These are phyloP conservation scores for Colletotrichum spaethianum DNA, from an alignment of 2,329 filamentous ascomycete species.

Conservation along the genomic window DNA sequence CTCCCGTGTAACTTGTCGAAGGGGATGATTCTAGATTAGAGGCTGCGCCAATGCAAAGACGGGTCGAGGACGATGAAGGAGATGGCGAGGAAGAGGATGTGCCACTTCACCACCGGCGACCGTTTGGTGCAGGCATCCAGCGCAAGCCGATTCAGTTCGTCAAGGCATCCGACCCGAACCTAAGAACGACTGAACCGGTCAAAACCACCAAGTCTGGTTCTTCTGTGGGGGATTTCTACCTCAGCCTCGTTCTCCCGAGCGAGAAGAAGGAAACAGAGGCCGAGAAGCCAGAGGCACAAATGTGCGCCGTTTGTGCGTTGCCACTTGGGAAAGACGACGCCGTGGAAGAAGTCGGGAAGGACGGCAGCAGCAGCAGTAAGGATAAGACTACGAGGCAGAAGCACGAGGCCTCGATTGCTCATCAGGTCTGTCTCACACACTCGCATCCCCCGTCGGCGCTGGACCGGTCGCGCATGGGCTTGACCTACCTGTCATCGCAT, in stretches of 20 bases:
- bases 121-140: constrained; percentile 71
- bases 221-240: constrained; percentile 72
- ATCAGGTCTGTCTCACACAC: constrained; percentile 79
- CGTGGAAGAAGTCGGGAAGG: constrained; percentile 10
- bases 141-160: constrained; percentile 70
- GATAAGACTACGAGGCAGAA: constrained; percentile 41
- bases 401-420: constrained; percentile 76
- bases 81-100: constrained; percentile 60
- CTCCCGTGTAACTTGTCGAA: too few relatives aligned
- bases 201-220: constrained; percentile 45
- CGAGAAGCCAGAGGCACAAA: constrained; percentile 10
- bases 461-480: constrained; percentile 78
- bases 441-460: constrained; percentile 81
- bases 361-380: constrained; percentile 47
- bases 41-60: constrained; percentile 16
- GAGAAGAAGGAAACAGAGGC: constrained; percentile 18
- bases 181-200: constrained; percentile 46
- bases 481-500: constrained; percentile 74
- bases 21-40: not conserved
- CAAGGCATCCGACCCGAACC: constrained; percentile 61
- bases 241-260: constrained; percentile 75
- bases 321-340: constrained; percentile 47
- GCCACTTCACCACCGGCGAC: constrained; percentile 66
- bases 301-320: constrained; percentile 55
- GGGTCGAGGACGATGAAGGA: constrained; percentile 38